Conservation (phyloP, 2,329 filamentous ascomycete genomes). For the Thielaviopsis musarum region DNA sequence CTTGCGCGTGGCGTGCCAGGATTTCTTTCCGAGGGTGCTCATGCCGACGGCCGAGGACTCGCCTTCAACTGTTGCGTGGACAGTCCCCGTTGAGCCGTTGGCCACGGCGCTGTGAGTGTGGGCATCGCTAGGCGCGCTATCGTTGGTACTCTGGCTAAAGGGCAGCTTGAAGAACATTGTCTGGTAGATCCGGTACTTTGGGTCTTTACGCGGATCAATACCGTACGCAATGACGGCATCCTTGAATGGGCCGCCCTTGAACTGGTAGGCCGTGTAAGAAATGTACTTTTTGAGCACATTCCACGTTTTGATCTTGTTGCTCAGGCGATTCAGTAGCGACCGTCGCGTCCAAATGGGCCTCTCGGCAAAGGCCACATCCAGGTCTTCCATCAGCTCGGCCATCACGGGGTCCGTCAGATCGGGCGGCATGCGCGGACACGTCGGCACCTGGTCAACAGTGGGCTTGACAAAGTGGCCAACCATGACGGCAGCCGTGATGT, state of each 20-base stretch:
- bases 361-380: conserved; percentile 49
- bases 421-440: conserved; percentile 43
- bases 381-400: conserved; percentile 43
- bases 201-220: conserved; percentile 64
- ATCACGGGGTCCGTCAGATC: conserved; percentile 43
- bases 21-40: conserved; percentile 20
- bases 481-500: conserved; percentile 41
- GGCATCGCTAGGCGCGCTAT: conserved; percentile 21
- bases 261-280: conserved; percentile 79
- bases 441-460: conserved; percentile 43
- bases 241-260: conserved; percentile 81
- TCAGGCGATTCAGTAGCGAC: conserved; percentile 58
- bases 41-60: conserved; percentile 27
- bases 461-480: conserved; percentile 41
- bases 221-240: conserved; percentile 77
- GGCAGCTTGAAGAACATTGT: conserved; percentile 71
- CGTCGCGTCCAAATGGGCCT: conserved; percentile 79
- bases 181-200: conserved; percentile 68
- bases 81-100: conserved; percentile 21
- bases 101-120: conserved; percentile 26
- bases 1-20: conserved; percentile 14
- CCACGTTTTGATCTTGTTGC: conserved; percentile 31
- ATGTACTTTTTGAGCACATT: conserved; percentile 55
- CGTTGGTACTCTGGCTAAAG: conserved; percentile 21
- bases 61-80: not conserved